These are phyloP conservation scores for Stachybotrys chlorohalonatus DNA, from an alignment of 2,329 filamentous ascomycete species.

Conservation along the genomic window DNA sequence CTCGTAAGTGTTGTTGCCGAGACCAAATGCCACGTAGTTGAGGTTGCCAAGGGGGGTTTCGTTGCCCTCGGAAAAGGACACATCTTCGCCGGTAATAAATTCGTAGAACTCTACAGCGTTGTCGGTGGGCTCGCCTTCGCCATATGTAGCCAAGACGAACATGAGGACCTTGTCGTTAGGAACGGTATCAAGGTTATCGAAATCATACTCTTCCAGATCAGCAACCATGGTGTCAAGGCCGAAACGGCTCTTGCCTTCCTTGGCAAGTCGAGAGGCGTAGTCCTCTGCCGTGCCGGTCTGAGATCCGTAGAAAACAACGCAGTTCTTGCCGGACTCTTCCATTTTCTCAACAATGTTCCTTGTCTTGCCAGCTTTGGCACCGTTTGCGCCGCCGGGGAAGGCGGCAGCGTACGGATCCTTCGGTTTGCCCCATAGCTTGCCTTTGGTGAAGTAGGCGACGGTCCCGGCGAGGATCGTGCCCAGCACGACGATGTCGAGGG, in stretches of 20 bases:
- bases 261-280: constrained; percentile 90
- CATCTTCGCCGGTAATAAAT: constrained; percentile 77
- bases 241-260: constrained; percentile 94
- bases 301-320: constrained; percentile 95
- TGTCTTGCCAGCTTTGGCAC: constrained; percentile 71
- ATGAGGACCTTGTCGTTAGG: constrained; percentile 86
- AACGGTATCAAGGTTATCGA: constrained; percentile 82
- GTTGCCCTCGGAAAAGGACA: constrained; percentile 65
- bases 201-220: constrained; percentile 96
- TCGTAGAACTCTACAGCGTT: constrained; percentile 99
- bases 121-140: constrained; percentile 96
- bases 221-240: constrained; percentile 97
- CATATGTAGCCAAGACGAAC: constrained; percentile 95
- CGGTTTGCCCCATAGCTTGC: constrained; percentile 79
- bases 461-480: constrained; percentile 76
- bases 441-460: constrained; percentile 94
- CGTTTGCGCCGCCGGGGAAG: constrained; percentile 59
- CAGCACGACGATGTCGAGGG: constrained; percentile 89
- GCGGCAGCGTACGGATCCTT: constrained; percentile 83
- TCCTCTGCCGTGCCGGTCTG: constrained; percentile 98
- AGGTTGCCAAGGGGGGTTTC: constrained; percentile 72
- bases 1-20: constrained; percentile 99
- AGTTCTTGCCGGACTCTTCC: constrained; percentile 93
- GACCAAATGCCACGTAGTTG: constrained; percentile 89
- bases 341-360: constrained; percentile 93